phyloP scores from a whole-genome alignment of 345 rosid genomes.

The Arabidopsis thaliana region DNA sequence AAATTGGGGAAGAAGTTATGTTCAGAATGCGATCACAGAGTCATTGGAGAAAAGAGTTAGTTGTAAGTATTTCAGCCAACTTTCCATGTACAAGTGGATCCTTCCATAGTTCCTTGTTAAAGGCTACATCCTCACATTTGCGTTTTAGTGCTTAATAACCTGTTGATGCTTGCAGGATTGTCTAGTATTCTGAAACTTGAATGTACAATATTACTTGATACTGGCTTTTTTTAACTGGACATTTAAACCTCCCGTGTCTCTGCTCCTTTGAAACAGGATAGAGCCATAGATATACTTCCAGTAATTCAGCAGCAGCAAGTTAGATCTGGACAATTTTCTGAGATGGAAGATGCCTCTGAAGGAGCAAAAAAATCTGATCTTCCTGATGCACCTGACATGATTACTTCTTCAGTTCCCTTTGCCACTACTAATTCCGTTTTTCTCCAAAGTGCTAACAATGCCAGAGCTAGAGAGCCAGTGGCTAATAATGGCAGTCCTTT shows the following conservation, averaged over 20 bases:
- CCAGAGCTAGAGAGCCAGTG: conserved; percentile 42
- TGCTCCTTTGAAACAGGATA: conserved; percentile 58
- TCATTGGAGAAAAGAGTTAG: conserved; percentile 71
- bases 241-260: conserved; percentile 11
- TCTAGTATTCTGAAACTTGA: conserved; percentile 7
- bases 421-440: conserved; percentile 51
- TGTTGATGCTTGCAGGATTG: conserved; percentile 17
- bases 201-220: conserved; percentile 8
- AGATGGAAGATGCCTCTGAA: conserved; percentile 47
- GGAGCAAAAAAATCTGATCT: conserved; percentile 48
- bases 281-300: conserved; percentile 70
- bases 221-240: conserved; percentile 31
- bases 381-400: conserved; percentile 42
- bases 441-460: conserved; percentile 42
- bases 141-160: conserved; percentile 1
- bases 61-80: conserved; percentile 63
- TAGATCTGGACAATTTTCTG: conserved; percentile 56
- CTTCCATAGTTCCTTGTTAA: conserved; percentile 15
- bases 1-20: conserved; percentile 55
- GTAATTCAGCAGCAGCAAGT: conserved; percentile 68
- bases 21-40: conserved; percentile 68
- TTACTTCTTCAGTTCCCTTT: conserved; percentile 48
- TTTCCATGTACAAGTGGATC: conserved; percentile 18
- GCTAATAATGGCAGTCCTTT: conserved; percentile 53
- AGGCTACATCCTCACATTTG: conserved; percentile 10